A percentile compares a stretch with the other conserved stretches of the same genome.
Evolutionary conservation across 2,329 filamentous ascomycete genomes (phyloP).

Genomic region (Bipolaris bicolor): DNA sequence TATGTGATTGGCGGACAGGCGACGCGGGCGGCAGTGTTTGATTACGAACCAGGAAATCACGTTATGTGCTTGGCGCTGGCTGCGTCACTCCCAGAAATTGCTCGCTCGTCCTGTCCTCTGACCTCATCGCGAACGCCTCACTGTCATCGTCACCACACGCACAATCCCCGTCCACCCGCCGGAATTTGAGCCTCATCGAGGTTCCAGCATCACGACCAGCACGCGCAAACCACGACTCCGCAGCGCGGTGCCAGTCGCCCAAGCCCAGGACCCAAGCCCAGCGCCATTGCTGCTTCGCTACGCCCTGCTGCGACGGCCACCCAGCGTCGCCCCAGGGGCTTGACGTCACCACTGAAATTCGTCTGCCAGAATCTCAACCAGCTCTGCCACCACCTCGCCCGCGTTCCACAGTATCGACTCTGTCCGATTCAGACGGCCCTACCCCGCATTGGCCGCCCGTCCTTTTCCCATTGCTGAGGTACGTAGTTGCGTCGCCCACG

Average conservation of each 20-base stretch:
- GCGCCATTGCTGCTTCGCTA: slow-evolving; percentile 17
- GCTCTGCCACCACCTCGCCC: slow-evolving; percentile 26
- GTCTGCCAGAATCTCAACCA: slow-evolving; percentile 21
- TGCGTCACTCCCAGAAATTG: slow-evolving; percentile 43
- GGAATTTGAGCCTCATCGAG: slow-evolving; percentile 37
- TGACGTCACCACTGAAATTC: slow-evolving; percentile 39
- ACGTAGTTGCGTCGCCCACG: slow-evolving; percentile 31
- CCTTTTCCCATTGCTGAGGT: slow-evolving; percentile 31
- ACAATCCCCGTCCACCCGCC: slow-evolving; percentile 33
- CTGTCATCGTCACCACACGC: slow-evolving; percentile 41
- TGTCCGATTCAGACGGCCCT: slow-evolving; percentile 22
- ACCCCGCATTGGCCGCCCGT: slow-evolving; percentile 38
- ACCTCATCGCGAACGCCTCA: slow-evolving; percentile 47
- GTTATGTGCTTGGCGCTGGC: slow-evolving; percentile 37
- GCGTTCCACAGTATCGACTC: slow-evolving; percentile 22
- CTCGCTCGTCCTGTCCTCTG: slow-evolving; percentile 42
- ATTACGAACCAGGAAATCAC: slow-evolving; percentile 34
- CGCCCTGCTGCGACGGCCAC: slow-evolving; percentile 19
- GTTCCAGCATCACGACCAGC: slow-evolving; percentile 19
- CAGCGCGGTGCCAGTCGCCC: slow-evolving; percentile 10
- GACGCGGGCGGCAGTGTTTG: slow-evolving; percentile 4
- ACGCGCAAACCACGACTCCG: slow-evolving; percentile 15
- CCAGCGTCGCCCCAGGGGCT: slow-evolving; percentile 32
- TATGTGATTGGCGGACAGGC: slow-evolving; percentile 17
- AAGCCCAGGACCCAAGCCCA: slow-evolving; percentile 17